phyloP scores from a whole-genome alignment of 2,329 filamentous ascomycete species.

The Penicillium griseofulvum region DNA sequence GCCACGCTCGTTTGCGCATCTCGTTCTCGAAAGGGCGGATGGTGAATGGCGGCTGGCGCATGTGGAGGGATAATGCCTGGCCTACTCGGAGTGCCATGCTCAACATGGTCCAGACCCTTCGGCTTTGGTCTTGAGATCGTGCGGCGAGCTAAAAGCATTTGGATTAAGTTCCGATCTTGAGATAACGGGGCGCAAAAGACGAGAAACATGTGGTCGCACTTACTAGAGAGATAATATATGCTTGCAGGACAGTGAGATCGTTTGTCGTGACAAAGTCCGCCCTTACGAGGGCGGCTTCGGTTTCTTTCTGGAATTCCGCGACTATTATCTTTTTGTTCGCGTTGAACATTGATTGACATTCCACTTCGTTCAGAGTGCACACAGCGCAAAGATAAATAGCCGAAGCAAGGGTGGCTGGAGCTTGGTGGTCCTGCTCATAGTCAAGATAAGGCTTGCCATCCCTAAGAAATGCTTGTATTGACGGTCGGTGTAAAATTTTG shows the following conservation, averaged over 20 bases:
- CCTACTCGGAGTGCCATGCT: conserved; percentile 32
- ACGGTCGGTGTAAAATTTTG: conserved; percentile 33
- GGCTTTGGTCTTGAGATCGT: conserved; percentile 31
- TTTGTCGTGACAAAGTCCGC: conserved; percentile 32
- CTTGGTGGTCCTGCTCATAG: conserved; percentile 28
- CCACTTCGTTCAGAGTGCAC: conserved; percentile 23
- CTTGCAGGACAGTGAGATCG: conserved; percentile 34
- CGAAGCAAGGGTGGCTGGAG: conserved; percentile 24
- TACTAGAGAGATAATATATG: conserved; percentile 33
- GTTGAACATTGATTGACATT: conserved; percentile 24
- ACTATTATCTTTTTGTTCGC: conserved; percentile 18
- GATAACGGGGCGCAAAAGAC: not conserved
- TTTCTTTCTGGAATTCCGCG: conserved; percentile 23
- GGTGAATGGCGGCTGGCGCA: conserved; percentile 28
- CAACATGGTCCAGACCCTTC: conserved; percentile 36
- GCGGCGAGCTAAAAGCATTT: conserved; percentile 20
- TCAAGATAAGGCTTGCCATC: conserved; percentile 30
- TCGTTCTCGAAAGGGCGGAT: conserved; percentile 31
- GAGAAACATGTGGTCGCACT: not conserved
- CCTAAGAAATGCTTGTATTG: conserved; percentile 25
- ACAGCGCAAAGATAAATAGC: conserved; percentile 30
- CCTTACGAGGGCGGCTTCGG: conserved; percentile 25
- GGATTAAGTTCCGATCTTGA: not conserved
- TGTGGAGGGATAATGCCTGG: conserved; percentile 32
- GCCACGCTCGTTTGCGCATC: conserved; percentile 34